Evolutionary conservation across 306 rosid genomes (phyloP), one percentile per base, ranked within the genome.

Genomic region (Inga oerstediana): DNA sequence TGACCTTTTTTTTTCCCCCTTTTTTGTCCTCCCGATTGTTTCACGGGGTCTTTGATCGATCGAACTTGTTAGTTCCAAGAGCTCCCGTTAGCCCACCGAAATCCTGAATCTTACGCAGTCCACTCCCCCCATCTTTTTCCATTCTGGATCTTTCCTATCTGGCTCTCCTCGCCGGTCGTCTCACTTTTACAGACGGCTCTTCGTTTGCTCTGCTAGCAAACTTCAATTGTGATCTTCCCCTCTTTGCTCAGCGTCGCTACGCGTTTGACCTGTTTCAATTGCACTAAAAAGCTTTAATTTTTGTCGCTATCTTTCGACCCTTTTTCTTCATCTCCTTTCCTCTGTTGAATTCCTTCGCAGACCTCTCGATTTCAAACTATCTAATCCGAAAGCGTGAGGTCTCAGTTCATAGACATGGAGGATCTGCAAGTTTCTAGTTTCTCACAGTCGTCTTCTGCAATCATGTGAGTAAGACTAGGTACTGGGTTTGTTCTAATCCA

Each of bases 241-340:
- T 15, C 24, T 32, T 51, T 32, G 44, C 8, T 51, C 11, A 46
- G 3, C 15, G 9, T 49, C 64, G 20, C 22, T 34, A 56, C 74
- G 74, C 56, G 58, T 81, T 73, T 78, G 89, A 86, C 86, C 81
- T 15, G 67, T 58, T 66, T 54, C 49, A 37, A 45, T 48, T 61
- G 48, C 43, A 48, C 37, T 41, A 2, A 45, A 20, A 75, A 75
- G 45, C 65, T 64, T 39, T 45, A 73, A 27, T 69, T 75, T 78
- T 79, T 78, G 56, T 61, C 32, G 13, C 61, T 76, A 20, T 19
- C 22, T 16, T 46, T 69, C 48, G 74, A 72, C 79, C 72, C 7
- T 78, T 22, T n/a, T 3, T 71, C 74, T 78, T 78, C 81, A 78
- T 30, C 41, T 37, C 20, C 35, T n/a, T 19, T 43, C 43, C 49